phyloP scores from a whole-genome alignment of 768 basidiomycete species.

The Mycena venus region DNA sequence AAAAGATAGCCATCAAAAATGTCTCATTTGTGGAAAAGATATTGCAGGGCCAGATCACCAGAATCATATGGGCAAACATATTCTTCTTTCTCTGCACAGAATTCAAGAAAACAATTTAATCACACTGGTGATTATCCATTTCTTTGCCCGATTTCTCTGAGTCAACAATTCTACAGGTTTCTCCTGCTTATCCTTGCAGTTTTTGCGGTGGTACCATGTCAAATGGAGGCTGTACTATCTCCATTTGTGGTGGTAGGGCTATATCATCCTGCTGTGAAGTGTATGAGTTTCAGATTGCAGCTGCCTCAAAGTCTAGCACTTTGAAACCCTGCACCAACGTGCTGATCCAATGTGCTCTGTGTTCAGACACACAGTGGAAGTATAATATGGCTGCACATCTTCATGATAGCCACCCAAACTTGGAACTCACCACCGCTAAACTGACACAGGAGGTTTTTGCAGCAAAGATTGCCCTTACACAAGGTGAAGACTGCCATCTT shows the following conservation, averaged over 20 bases:
- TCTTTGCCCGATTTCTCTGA: background rate
- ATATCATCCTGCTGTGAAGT: background rate
- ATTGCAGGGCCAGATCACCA: constrained; percentile 27
- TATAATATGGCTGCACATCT: constrained; percentile 46
- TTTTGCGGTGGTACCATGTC: background rate
- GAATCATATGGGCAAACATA: constrained; percentile 38
- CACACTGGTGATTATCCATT: background rate
- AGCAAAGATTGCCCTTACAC: background rate
- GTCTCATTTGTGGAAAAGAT: constrained; percentile 20
- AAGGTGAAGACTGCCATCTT: background rate
- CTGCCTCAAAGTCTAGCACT: background rate
- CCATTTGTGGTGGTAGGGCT: background rate
- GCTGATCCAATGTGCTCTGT: constrained; percentile 39
- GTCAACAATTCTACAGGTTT: constrained; percentile 29
- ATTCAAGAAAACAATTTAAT: constrained; percentile 15
- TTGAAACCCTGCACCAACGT: constrained; percentile 41
- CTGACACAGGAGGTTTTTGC: background rate
- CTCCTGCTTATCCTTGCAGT: background rate
- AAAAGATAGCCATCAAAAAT: constrained; percentile 13
- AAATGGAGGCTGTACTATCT: background rate
- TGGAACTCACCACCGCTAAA: constrained; percentile 2
- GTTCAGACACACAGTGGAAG: constrained; percentile 42
- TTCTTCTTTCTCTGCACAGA: constrained; percentile 20
- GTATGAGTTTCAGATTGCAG: background rate
- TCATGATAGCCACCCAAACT: constrained; percentile 36